Conservation (phyloP, 2,329 filamentous ascomycete species). For the Botrytis byssoidea region DNA sequence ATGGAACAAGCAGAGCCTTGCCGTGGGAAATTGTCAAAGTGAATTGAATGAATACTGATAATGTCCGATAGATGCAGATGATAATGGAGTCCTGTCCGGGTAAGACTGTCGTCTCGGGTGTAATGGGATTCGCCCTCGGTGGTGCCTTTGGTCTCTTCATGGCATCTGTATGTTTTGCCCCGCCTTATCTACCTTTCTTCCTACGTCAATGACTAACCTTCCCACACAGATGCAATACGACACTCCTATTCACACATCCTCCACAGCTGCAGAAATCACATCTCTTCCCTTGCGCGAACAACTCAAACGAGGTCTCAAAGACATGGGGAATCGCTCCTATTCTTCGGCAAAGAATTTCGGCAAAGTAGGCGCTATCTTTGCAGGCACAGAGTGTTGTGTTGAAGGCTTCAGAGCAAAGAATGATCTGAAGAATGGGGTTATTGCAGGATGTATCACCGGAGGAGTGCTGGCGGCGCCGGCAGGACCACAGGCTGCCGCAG, state of each 20-base stretch:
- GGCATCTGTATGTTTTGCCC: slow-evolving; percentile 70
- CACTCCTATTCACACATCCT: slow-evolving; percentile 64
- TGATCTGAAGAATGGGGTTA: slow-evolving; percentile 82
- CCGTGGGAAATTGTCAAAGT: background rate
- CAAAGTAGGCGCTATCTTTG: slow-evolving; percentile 86
- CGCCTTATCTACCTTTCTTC: slow-evolving; percentile 3
- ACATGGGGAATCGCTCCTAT: slow-evolving; percentile 85
- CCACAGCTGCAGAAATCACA: slow-evolving; percentile 45
- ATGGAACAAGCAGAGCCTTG: background rate
- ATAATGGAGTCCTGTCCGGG: slow-evolving; percentile 86
- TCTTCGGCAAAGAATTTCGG: slow-evolving; percentile 93
- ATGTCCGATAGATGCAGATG: slow-evolving; percentile 36
- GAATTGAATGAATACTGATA: background rate
- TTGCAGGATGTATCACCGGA: slow-evolving; percentile 87
- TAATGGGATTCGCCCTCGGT: slow-evolving; percentile 91
- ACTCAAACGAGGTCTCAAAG: slow-evolving; percentile 80
- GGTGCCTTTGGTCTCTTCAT: slow-evolving; percentile 97
- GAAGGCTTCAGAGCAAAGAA: slow-evolving; percentile 93
- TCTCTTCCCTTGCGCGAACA: slow-evolving; percentile 82
- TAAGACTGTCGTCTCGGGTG: slow-evolving; percentile 86
- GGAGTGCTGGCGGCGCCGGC: slow-evolving; percentile 83
- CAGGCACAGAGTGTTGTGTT: slow-evolving; percentile 92
- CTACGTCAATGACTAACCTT: slow-evolving; percentile 6
- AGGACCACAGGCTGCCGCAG: slow-evolving; percentile 81
- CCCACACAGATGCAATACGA: slow-evolving; percentile 88